Evolutionary conservation across 768 basidiomycete genomes (phyloP), one percentile per base, ranked within the genome.

Genomic region (Galerina sulciceps): DNA sequence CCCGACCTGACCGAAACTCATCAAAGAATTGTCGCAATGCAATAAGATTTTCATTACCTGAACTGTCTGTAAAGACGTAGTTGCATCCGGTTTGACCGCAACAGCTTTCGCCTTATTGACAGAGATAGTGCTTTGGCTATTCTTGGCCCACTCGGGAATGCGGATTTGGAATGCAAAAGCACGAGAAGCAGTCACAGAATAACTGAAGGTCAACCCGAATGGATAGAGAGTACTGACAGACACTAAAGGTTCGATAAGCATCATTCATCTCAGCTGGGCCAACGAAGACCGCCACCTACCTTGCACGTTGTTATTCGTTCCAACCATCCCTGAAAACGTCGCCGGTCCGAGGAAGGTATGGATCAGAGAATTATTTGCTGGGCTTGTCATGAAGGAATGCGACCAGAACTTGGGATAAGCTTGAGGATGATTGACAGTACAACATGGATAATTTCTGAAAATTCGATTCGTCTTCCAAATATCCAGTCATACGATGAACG

Each of bases 401-500:
- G 76, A 71, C 78, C 78, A 79, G 59, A 79, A 79, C 54, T 76
- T 78, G 1, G 78, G 77, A 45, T 72, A 77, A 1, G 65, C 77
- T 47, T 75, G 73, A 15, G 76, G 75, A 43, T 78, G 77, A 58
- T 78, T 78, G 55, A 78, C 77, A 1, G 78, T 78, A 55, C 78
- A 79, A 57, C 78, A 79, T 1, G 78, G 76, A 55, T 78, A 78
- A 53, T 78, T 79, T 15, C 77, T 77, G 35, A 13, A 52, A 34
- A 5, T 13, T 31, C 36, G 10, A 40, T 26, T 31, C 20, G n/a
- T 52, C 6, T 15, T 59, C 22, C 46, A 14, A 10, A 2, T n/a
- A 20, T 17, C 22, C 10, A 37, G 5, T 36, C 5, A 40, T 23
- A 1, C 11, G 3, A 3, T 22, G n/a, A 17, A 34, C 10, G 17